Percentiles rank a stretch among this genome's conserved stretches.
Conservation (phyloP, 2,329 filamentous ascomycete genomes). For the Celoporthe dispersa region DNA sequence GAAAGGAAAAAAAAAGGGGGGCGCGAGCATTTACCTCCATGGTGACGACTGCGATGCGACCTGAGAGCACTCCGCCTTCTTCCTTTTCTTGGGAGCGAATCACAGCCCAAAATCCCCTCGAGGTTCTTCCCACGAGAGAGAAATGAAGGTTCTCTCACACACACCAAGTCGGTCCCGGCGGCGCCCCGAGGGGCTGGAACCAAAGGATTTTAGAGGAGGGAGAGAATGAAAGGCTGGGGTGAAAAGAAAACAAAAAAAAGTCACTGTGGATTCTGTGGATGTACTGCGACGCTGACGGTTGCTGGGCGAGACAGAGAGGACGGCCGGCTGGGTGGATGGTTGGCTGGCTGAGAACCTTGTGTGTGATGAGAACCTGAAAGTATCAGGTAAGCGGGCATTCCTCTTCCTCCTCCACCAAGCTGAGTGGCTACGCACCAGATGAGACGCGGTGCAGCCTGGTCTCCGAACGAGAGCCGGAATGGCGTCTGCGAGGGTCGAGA, state of each 20-base stretch:
- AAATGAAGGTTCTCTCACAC: conserved; percentile 4
- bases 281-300: conserved; percentile 28
- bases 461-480: not conserved
- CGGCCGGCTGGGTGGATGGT: conserved; percentile 19
- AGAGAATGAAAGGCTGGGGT: not conserved
- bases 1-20: not conserved
- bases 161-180: conserved; percentile 7
- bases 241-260: no score
- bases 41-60: conserved; percentile 1
- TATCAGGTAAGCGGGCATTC: conserved; percentile 18
- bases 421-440: conserved; percentile 24
- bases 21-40: conserved; percentile 27
- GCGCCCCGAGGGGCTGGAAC: conserved; percentile 12
- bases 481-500: not conserved
- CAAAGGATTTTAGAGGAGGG: not conserved
- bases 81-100: conserved; percentile 15
- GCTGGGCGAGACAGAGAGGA: conserved; percentile 10
- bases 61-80: conserved; percentile 17
- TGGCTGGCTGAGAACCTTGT: not conserved
- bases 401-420: conserved; percentile 9
- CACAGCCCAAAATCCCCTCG: conserved; percentile 6
- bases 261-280: conserved; percentile 8
- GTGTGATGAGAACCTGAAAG: conserved; percentile 7
- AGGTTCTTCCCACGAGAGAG: conserved; percentile 8
- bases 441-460: conserved; percentile 11